Conservation (phyloP, 306 rosid genomes). For the Glycine soja region DNA sequence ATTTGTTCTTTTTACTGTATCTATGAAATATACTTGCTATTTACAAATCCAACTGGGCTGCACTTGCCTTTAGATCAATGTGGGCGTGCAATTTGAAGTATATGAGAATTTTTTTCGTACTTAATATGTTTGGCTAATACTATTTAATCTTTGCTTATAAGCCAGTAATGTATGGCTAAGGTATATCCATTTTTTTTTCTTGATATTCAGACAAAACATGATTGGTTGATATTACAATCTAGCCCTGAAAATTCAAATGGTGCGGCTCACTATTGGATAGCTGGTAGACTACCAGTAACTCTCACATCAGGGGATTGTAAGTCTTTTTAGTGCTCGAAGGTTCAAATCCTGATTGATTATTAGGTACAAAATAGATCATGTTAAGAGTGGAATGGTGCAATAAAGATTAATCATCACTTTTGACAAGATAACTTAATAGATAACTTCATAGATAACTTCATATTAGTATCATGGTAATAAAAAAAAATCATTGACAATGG, state of each 20-base stretch:
- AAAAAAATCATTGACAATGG: constrained; percentile 18
- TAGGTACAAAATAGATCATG: no score
- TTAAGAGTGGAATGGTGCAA: no score
- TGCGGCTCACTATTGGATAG: constrained; percentile 18
- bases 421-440: no score
- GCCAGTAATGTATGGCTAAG: constrained; percentile 15
- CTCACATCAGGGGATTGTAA: constrained; percentile 20
- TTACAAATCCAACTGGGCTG: constrained; percentile 2
- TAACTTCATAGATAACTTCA: no score
- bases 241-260: constrained; percentile 24
- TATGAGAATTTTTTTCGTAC: neutral
- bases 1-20: neutral
- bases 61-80: constrained; percentile 1
- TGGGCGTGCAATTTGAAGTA: neutral
- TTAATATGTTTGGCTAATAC: neutral
- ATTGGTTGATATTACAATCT: constrained; percentile 10
- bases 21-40: neutral
- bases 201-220: constrained; percentile 40
- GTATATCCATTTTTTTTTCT: neutral
- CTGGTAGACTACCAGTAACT: constrained; percentile 26
- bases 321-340: no score
- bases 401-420: no score
- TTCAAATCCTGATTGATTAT: no score
- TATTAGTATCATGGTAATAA: no score
- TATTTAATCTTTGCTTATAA: neutral